Evolutionary conservation across 768 basidiomycete species (phyloP), one percentile per base, ranked within the genome.

Genomic region (Agaricus sinodeliciosus): DNA sequence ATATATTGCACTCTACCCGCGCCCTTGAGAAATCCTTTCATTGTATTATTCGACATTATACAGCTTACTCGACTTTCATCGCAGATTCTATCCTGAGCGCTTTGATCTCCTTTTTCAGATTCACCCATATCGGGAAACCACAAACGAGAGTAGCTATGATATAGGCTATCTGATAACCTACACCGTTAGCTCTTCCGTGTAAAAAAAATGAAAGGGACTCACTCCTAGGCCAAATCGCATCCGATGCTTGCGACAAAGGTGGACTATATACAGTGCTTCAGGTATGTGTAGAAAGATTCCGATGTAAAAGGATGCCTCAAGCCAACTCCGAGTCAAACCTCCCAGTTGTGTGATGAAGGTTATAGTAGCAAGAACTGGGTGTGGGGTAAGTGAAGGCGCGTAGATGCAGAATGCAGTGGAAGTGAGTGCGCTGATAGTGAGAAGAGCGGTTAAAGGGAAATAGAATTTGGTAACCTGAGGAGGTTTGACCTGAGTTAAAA

Each of bases 71-170:
- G 9, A 78, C 77, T 64, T 90, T 91, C 84, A 87, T 83, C 3
- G 90, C 85, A 26, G 87, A 88, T 50, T 87, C 80, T 39, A 91
- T 90, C 2, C 87, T 76, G 13, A 81, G 81, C 26, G 70, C 67
- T 56, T 90, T 84, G 9, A 90, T 77, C 22, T 78, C 75, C 58
- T 66, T 75, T 49, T 78, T 70, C 56, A 90, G 64, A 56, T 81
- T 75, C 9, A 51, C 19, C 72, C 78, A 79, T 9, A 80, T 70
- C 0, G 83, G 81, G 49, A 71, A 72, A 0, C 89, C 89, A 31
- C 75, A 67, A 0, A 76, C 0, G 1, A 82, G 15, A 1, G 82
- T 80, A 0, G 73, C 58, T 1, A 71, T 22, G 15, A 81, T 60
- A 63, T 87, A 88, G 19, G 70, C 63, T 3, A 65, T 58, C 88